Evolutionary conservation across 2,329 filamentous ascomycete species (phyloP), one percentile per base, ranked within the genome.

Genomic region (Diplodia corticola): DNA sequence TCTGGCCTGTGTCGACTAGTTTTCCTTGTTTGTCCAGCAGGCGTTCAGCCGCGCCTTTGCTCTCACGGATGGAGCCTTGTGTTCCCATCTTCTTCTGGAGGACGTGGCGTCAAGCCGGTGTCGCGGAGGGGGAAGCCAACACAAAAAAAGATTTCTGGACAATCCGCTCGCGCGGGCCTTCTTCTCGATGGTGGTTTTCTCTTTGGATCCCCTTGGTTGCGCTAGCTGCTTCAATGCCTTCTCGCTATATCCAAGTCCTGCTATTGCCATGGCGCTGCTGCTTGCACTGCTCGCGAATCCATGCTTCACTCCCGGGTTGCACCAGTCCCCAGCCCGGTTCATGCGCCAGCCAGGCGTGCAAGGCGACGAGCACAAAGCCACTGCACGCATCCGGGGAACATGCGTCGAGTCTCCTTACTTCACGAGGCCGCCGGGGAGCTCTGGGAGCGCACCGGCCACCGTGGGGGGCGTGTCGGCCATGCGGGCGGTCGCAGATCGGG

Each of bases 131-230:
- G 57, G 48, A 28, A 61, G 40, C 57, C 57, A 46, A 61, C 57
- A 50, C 53, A 44, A 60, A 60, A 60, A 60, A 65, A 65, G 64
- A 60, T 50, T 30, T 65, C 44, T 61, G 57, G 57, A 61, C 28
- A 75, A 75, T 73, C 76, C 74, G 77, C 77, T 77, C 77, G 70
- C 77, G 76, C 77, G 76, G 77, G 73, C 71, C 69, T 74, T 66
- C 72, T 73, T 68, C 40, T 61, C 26, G 12, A 20, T 12, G 37
- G 15, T 24, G 28, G 10, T 61, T 49, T 20, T 24, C 53, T 40
- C 24, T 55, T 12, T 57, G 17, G 17, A 15, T 44, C 30, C 5
- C 20, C 26, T 48, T 46, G 37, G 37, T 40, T 60, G 30, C 30
- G 40, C 40, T 33, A 22, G 55, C 26, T 44, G 26, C 24, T 33